Conservation (phyloP, 805 yeast genomes). For the Nakazawaea pomicola region DNA sequence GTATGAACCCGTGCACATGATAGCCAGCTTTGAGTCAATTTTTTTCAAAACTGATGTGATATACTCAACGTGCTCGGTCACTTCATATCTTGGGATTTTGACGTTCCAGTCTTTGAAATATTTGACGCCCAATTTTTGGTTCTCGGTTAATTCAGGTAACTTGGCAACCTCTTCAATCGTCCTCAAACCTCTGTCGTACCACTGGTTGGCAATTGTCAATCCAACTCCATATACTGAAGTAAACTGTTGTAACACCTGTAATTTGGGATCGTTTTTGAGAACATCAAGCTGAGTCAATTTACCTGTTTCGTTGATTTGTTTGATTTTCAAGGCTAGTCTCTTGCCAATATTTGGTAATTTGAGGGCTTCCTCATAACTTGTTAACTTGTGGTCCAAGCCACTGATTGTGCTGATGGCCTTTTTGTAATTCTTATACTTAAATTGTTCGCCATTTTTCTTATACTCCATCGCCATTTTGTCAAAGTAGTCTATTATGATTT, state of each 20-base stretch:
- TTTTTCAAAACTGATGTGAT: conserved; percentile 22
- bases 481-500: conserved; percentile 25
- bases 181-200: conserved; percentile 34
- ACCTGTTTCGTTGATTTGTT: conserved; percentile 38
- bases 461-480: conserved; percentile 27
- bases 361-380: conserved; percentile 32
- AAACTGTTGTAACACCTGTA: conserved; percentile 26
- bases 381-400: conserved; percentile 23
- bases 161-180: conserved; percentile 33
- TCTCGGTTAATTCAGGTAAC: conserved; percentile 20
- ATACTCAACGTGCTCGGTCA: conserved; percentile 31
- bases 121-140: conserved; percentile 34
- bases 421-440: conserved; percentile 35
- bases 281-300: conserved; percentile 17
- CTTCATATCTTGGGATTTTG: conserved; percentile 42
- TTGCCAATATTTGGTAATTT: conserved; percentile 36
- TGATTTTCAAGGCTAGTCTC: conserved; percentile 37
- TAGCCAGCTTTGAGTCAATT: conserved; percentile 31
- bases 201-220: conserved; percentile 30
- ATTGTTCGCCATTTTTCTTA: conserved; percentile 28
- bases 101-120: conserved; percentile 43
- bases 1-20: conserved; percentile 46
- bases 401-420: conserved; percentile 36
- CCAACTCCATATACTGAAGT: conserved; percentile 48
- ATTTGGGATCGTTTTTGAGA: conserved; percentile 18